Evolutionary conservation across 768 basidiomycete genomes (phyloP), one percentile per base, ranked within the genome.

Genomic region (Termitomyces sp.): DNA sequence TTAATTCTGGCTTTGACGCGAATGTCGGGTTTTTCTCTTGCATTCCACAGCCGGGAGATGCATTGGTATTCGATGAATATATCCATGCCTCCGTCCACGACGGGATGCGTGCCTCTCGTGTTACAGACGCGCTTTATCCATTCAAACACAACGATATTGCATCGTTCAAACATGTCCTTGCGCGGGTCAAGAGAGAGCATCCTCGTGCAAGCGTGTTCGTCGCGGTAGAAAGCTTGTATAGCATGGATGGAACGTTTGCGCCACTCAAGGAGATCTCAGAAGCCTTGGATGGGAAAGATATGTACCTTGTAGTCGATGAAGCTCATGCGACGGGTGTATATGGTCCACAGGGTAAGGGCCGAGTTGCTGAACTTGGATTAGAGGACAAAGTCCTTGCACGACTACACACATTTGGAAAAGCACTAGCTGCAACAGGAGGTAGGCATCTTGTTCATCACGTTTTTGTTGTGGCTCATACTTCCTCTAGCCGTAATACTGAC

Each of bases 261-360:
- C 94, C 93, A 0, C 75, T 98, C 30, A 54, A 54, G 16, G 81
- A 82, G 44, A 85, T 97, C 48, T 81, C 87, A 36, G 78, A 81
- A 28, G 65, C 80, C 3, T 65, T 93, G 45, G 84, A 92, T 28
- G 75, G 63, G 18, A 79, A 80, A 3, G 89, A 89, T 66, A 85
- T 77, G 26, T 84, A 89, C 68, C 71, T 97, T 13, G 70, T 97
- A 16, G 86, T 98, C 0, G 96, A 98, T 59, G 95, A 97, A 68
- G 96, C 96, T 0, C 96, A 98, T 70, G 83, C 94, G 4, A 97
- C 93, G 0, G 94, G 95, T 0, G 75, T 98, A 8, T 96, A 94
- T 69, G 94, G 95, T 0, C 78, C 83, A 0, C 72, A 82, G 36
- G 94, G 93, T 0, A 75, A 83, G 41, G 94, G 95, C 0, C 69